phyloP scores from a whole-genome alignment of 768 basidiomycete species.

The Coprinopsis sp. region DNA sequence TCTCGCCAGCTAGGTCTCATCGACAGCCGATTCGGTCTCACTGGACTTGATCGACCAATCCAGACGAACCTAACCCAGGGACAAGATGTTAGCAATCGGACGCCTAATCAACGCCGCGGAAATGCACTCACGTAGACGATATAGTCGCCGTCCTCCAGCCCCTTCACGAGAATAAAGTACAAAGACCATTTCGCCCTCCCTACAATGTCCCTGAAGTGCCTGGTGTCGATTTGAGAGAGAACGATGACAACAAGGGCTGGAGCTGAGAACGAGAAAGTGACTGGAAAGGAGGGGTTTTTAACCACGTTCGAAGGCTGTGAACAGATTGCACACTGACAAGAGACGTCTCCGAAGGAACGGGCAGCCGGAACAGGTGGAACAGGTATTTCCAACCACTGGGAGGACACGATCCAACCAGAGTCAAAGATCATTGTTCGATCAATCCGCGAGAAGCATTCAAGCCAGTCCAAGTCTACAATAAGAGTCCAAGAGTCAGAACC shows the following conservation, averaged over 20 bases:
- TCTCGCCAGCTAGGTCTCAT: slow-evolving; percentile 34
- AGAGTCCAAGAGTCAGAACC: neutral
- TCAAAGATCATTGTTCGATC: slow-evolving; percentile 44
- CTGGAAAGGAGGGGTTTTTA: slow-evolving; percentile 21
- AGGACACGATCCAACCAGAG: slow-evolving; percentile 40
- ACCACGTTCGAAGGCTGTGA: neutral
- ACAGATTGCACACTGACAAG: slow-evolving; percentile 32
- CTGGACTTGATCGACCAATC: slow-evolving; percentile 22
- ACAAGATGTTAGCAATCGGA: neutral
- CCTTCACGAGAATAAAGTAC: slow-evolving; percentile 45
- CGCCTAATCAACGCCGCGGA: neutral
- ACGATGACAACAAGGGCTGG: slow-evolving; percentile 41
- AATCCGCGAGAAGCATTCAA: slow-evolving; percentile 30
- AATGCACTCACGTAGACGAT: slow-evolving; percentile 35
- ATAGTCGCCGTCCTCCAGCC: slow-evolving; percentile 39
- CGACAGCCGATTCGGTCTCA: slow-evolving; percentile 18
- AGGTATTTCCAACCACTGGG: slow-evolving; percentile 45
- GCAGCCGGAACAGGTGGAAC: slow-evolving; percentile 38
- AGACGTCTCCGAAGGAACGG: slow-evolving; percentile 51
- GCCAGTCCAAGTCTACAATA: neutral
- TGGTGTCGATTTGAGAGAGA: slow-evolving; percentile 44
- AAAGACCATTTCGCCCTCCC: slow-evolving; percentile 41
- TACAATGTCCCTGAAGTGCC: slow-evolving; percentile 45
- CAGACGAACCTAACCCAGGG: slow-evolving; percentile 33
- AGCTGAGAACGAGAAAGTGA: slow-evolving; percentile 39